These are phyloP conservation scores for Colletotrichum trifolii DNA, from an alignment of 2,329 filamentous ascomycete genomes.

Conservation along the genomic window DNA sequence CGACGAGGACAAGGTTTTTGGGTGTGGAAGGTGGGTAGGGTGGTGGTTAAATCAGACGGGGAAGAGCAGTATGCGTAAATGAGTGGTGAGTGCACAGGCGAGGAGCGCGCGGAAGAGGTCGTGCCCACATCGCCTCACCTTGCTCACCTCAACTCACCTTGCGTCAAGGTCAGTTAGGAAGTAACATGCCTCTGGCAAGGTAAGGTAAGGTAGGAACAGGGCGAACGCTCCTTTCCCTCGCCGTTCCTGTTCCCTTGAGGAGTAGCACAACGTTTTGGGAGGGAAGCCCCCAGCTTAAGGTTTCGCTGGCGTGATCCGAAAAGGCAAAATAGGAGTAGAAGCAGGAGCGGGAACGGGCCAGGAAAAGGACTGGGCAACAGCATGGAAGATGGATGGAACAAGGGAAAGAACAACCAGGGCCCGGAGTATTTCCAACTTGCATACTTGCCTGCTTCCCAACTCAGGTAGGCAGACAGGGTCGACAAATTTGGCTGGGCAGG, in stretches of 20 bases:
- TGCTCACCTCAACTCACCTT: neutral
- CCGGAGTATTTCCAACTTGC: neutral
- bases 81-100: too few relatives aligned
- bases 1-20: neutral
- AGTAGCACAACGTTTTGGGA: neutral
- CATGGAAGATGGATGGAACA: neutral
- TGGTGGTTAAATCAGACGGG: conserved; percentile 3
- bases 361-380: neutral
- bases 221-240: neutral
- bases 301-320: too few relatives aligned
- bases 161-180: neutral
- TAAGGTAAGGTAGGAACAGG: neutral
- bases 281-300: too few relatives aligned
- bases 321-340: too few relatives aligned
- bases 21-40: conserved; percentile 1
- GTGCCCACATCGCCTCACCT: neutral
- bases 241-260: neutral
- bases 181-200: neutral
- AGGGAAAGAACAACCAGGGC: neutral
- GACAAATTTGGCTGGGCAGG: neutral
- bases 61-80: neutral
- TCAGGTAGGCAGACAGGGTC: neutral
- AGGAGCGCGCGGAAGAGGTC: neutral
- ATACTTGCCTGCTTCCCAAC: too few relatives aligned
- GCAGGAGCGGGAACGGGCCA: neutral